Percentiles rank a stretch among this genome's conserved stretches.
Conservation (phyloP, 495 filamentous ascomycete genomes). For the Oidiodendron maius region DNA sequence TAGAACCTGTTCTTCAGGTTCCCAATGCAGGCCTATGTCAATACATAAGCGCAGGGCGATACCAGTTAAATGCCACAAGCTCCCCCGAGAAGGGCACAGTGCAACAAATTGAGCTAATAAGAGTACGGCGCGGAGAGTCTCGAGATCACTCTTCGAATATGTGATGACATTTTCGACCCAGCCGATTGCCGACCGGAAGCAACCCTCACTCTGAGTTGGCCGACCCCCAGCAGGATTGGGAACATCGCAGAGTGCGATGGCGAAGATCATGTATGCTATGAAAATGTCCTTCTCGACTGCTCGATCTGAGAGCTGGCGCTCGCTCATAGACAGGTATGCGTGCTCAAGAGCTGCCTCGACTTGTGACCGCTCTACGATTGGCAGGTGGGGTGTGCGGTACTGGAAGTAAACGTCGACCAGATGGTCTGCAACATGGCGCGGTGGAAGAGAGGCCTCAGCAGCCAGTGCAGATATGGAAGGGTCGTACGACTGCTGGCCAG, state of each 20-base stretch:
- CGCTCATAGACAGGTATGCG: constrained; percentile 12
- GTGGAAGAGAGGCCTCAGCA: constrained; percentile 20
- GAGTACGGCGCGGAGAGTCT: constrained; percentile 20
- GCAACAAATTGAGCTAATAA: constrained; percentile 23
- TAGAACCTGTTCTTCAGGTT: constrained; percentile 9
- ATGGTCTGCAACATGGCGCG: constrained; percentile 23
- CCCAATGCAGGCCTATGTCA: constrained; percentile 25
- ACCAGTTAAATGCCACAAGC: constrained; percentile 22
- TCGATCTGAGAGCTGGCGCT: constrained; percentile 2
- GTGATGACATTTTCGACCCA: constrained; percentile 21
- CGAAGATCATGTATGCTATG: constrained; percentile 23
- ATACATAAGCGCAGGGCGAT: constrained; percentile 22
- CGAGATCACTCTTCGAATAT: constrained; percentile 22
- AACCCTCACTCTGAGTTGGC: constrained; percentile 22
- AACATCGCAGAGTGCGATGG: constrained; percentile 22
- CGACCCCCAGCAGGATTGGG: constrained; percentile 11
- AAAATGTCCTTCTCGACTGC: constrained; percentile 18
- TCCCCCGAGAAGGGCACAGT: constrained; percentile 22
- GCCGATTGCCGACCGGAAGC: constrained; percentile 22
- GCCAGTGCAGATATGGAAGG: constrained; percentile 12
- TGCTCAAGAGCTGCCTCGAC: constrained; percentile 18
- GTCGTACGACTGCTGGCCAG: constrained; percentile 9
- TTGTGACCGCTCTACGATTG: constrained; percentile 17
- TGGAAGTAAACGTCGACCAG: constrained; percentile 24
- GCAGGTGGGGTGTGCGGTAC: constrained; percentile 23